These are phyloP conservation scores for Spizellomyces punctatus DNA, from an alignment of 192 early-diverging fungal species.

Conservation along the genomic window DNA sequence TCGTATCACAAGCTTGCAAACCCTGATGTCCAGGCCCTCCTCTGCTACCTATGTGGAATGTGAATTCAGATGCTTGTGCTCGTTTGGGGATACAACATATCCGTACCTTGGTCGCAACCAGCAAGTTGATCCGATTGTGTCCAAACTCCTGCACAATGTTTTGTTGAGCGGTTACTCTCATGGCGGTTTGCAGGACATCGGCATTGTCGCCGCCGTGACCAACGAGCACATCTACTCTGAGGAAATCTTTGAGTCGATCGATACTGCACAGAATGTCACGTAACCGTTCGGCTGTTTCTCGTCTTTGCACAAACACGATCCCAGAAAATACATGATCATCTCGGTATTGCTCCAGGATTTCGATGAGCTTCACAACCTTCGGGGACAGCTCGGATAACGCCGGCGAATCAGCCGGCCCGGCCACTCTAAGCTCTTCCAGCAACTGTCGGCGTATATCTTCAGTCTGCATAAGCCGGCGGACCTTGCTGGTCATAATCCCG, in stretches of 20 bases:
- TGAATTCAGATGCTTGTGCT: too few species aligned
- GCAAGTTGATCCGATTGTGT: constrained; percentile 67
- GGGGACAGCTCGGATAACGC: constrained; percentile 46
- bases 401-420: constrained; percentile 5
- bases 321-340: constrained; percentile 64
- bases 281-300: constrained; percentile 73
- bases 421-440: background rate
- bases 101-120: constrained; percentile 79
- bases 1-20: constrained; percentile 85
- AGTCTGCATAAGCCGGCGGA: background rate
- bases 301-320: constrained; percentile 82
- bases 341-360: constrained; percentile 59
- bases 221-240: constrained; percentile 52
- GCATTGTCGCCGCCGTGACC: constrained; percentile 53
- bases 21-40: constrained; percentile 93
- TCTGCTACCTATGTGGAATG: constrained; percentile 70
- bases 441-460: background rate
- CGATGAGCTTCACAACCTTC: constrained; percentile 70
- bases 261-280: constrained; percentile 50
- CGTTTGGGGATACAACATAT: background rate
- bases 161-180: constrained; percentile 52
- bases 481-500: background rate
- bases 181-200: constrained; percentile 20
- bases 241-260: constrained; percentile 50
- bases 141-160: constrained; percentile 69